Percentiles rank a stretch among this genome's conserved stretches.
These are phyloP conservation scores for Plenodomus lindquistii DNA, from an alignment of 2,329 filamentous ascomycete species.

Conservation along the genomic window DNA sequence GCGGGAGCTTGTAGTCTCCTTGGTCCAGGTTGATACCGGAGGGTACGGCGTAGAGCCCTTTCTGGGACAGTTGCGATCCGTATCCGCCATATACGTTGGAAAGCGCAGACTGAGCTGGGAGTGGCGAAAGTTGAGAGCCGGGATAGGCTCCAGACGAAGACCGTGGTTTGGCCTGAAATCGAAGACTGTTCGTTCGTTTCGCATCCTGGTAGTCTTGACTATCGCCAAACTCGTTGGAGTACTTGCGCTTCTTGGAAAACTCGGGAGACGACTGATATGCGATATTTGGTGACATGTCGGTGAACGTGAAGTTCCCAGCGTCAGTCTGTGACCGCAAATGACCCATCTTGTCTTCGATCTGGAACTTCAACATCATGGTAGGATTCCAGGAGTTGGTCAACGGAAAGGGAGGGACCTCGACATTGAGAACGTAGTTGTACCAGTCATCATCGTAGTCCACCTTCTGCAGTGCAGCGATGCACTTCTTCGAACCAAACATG, in stretches of 20 bases:
- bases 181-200: constrained; percentile 46
- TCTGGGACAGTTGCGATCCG: constrained; percentile 39
- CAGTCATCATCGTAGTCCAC: constrained; percentile 59
- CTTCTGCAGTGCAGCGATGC: constrained; percentile 68
- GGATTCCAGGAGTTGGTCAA: constrained; percentile 59
- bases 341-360: constrained; percentile 62
- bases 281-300: constrained; percentile 49
- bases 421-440: constrained; percentile 72
- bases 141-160: constrained; percentile 39
- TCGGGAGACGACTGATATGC: constrained; percentile 37
- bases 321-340: constrained; percentile 56
- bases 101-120: constrained; percentile 42
- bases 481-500: constrained; percentile 78
- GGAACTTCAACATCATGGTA: constrained; percentile 62
- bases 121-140: constrained; percentile 41
- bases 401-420: constrained; percentile 70
- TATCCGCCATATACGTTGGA: constrained; percentile 45
- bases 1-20: constrained; percentile 37
- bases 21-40: constrained; percentile 32
- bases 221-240: constrained; percentile 35
- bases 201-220: constrained; percentile 32
- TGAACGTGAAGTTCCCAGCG: constrained; percentile 66
- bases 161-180: constrained; percentile 41
- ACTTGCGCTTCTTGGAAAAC: constrained; percentile 37
- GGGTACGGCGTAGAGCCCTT: constrained; percentile 40